Conservation (phyloP, 495 filamentous ascomycete genomes). For the Elaphomyces granulatus region DNA sequence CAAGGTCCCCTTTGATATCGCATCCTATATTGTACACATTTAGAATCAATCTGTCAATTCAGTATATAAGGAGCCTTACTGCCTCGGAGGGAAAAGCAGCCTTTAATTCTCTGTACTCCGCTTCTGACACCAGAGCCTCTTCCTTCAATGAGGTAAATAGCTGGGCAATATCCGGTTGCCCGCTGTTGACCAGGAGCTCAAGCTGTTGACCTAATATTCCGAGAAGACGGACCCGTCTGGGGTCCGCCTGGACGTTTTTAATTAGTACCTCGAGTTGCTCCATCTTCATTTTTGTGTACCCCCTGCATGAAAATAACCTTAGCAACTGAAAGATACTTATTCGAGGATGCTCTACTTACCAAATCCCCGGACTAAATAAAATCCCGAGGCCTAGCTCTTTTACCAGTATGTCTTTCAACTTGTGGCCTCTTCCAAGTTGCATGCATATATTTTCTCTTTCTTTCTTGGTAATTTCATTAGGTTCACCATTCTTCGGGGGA, state of each 20-base stretch:
- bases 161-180: not conserved
- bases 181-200: not conserved
- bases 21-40: not conserved
- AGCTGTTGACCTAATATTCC: not conserved
- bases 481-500: not conserved
- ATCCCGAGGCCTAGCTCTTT: not conserved
- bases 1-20: not conserved
- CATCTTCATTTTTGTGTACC: not conserved
- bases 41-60: not conserved
- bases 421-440: not conserved
- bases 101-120: not conserved
- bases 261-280: not conserved
- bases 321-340: not conserved
- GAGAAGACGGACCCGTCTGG: not conserved
- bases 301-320: not conserved
- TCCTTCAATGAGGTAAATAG: not conserved
- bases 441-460: not conserved
- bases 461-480: not conserved
- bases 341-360: not conserved
- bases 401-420: not conserved
- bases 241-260: not conserved
- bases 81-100: not conserved
- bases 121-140: conserved; percentile 1
- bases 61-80: not conserved
- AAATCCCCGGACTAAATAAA: not conserved